Conservation (phyloP, 2,329 filamentous ascomycete species). For the Colletotrichum siamense region DNA sequence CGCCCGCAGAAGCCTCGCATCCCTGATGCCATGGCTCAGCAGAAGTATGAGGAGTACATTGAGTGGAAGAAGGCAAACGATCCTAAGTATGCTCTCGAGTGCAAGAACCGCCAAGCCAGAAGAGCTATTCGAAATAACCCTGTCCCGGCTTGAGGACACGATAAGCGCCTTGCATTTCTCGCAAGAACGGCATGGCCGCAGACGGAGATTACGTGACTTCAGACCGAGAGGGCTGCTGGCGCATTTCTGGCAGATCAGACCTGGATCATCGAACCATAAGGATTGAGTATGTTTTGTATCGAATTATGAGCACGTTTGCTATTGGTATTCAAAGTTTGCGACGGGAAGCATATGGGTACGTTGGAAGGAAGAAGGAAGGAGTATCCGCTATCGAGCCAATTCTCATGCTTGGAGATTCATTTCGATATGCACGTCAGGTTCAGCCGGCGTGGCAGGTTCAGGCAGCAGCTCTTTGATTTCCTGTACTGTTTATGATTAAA, state of each 20-base stretch:
- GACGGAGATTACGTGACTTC: background rate
- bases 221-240: background rate
- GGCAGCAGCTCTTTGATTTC: background rate
- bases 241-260: background rate
- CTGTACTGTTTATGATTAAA: background rate
- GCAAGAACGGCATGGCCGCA: background rate
- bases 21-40: slow-evolving; percentile 46
- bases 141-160: background rate
- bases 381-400: background rate
- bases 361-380: background rate
- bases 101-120: slow-evolving; percentile 38
- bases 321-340: background rate
- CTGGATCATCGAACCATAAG: background rate
- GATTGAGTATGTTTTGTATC: background rate
- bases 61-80: slow-evolving; percentile 55
- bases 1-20: slow-evolving; percentile 45
- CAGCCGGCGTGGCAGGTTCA: background rate
- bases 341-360: background rate
- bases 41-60: slow-evolving; percentile 53
- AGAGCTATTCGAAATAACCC: background rate
- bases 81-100: slow-evolving; percentile 52
- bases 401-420: background rate
- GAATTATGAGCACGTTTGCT: background rate
- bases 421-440: background rate
- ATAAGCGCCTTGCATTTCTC: background rate